Conservation (phyloP, 129 eudicot genomes). For the Helichrysum umbraculigerum region DNA sequence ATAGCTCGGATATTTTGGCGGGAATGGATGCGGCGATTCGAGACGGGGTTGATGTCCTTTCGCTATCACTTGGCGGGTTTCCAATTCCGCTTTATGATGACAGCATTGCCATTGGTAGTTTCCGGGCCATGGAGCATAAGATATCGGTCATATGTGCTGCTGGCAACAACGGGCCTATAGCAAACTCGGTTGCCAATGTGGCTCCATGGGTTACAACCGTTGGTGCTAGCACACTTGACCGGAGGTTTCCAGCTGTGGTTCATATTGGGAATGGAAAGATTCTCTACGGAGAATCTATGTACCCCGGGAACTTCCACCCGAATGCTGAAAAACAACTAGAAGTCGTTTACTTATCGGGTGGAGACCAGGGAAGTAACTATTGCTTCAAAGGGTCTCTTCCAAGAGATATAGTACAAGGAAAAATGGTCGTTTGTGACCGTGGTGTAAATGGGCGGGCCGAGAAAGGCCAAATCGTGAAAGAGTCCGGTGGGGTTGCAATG, state of each 20-base stretch:
- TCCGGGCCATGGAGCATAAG: slow-evolving; percentile 91
- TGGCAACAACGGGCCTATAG: slow-evolving; percentile 83
- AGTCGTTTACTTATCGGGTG: slow-evolving; percentile 55
- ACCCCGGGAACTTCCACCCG: slow-evolving; percentile 60
- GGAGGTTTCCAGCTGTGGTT: slow-evolving; percentile 82
- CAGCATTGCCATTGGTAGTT: slow-evolving; percentile 91
- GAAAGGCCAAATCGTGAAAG: slow-evolving; percentile 80
- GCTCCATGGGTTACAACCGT: slow-evolving; percentile 97
- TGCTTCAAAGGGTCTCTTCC: slow-evolving; percentile 85
- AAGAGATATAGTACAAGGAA: slow-evolving; percentile 60
- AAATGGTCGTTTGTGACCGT: slow-evolving; percentile 89
- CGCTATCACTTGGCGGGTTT: slow-evolving; percentile 87
- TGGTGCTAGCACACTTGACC: slow-evolving; percentile 92
- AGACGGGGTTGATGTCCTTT: slow-evolving; percentile 85
- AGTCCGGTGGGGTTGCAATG: slow-evolving; percentile 94
- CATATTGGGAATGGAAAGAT: slow-evolving; percentile 55
- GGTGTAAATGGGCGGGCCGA: slow-evolving; percentile 91
- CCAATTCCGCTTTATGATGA: slow-evolving; percentile 92
- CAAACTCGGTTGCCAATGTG: slow-evolving; percentile 80
- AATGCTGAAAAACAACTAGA: slow-evolving; percentile 48
- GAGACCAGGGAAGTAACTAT: slow-evolving; percentile 59
- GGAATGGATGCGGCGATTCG: slow-evolving; percentile 84
- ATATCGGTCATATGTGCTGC: slow-evolving; percentile 91
- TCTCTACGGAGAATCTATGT: slow-evolving; percentile 87
- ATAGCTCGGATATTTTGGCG: slow-evolving; percentile 92